phyloP scores from a whole-genome alignment of 441 rosid species.

The Eugenia klotzschiana region DNA sequence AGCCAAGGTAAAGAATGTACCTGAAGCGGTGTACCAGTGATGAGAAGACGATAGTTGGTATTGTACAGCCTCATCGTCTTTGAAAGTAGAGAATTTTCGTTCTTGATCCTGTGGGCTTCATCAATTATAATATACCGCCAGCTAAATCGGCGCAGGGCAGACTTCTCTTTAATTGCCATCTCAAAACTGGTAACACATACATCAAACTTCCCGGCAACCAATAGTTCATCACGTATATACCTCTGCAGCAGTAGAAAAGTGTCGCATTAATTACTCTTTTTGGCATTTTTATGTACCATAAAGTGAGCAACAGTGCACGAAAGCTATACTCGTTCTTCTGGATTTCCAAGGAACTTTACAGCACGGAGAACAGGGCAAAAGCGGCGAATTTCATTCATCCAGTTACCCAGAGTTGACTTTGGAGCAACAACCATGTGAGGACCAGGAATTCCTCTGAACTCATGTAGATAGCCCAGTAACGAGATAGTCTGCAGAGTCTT shows the following conservation, averaged over 20 bases:
- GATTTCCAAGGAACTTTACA: constrained; percentile 95
- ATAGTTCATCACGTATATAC: constrained; percentile 78
- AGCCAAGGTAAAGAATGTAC: constrained; percentile 19
- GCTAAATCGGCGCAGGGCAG: constrained; percentile 82
- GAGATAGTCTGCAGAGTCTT: constrained; percentile 99
- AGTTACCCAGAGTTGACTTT: constrained; percentile 98
- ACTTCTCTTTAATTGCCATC: constrained; percentile 98
- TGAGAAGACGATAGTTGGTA: constrained; percentile 93
- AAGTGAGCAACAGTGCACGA: not conserved
- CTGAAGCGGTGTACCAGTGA: constrained; percentile 99
- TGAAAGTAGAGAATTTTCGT: constrained; percentile 93
- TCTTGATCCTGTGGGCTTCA: constrained; percentile 97
- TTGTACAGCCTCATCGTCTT: constrained; percentile 91
- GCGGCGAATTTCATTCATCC: constrained; percentile 99
- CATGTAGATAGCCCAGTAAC: constrained; percentile 83
- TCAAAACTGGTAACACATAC: constrained; percentile 98
- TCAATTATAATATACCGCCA: constrained; percentile 98
- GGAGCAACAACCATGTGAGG: constrained; percentile 99
- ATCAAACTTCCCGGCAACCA: constrained; percentile 97
- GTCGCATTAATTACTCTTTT: not conserved
- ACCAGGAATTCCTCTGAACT: constrained; percentile 86
- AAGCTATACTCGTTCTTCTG: constrained; percentile 84
- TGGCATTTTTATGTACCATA: not conserved
- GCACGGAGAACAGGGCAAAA: constrained; percentile 87
- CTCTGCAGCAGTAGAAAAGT: constrained; percentile 34